Conservation (phyloP, 148 eudicot species). For the Tetragonia tetragonoides region DNA sequence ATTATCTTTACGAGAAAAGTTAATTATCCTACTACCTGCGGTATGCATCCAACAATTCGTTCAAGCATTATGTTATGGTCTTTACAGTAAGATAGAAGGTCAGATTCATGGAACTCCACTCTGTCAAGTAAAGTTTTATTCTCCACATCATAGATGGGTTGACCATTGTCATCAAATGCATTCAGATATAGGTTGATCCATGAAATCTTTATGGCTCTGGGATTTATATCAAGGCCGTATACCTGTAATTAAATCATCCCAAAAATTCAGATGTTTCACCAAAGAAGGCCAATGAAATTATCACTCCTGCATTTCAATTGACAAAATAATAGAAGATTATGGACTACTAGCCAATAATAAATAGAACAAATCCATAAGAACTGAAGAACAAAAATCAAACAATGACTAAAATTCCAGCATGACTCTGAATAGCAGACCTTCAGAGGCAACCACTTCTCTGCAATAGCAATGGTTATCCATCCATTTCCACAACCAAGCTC, state of each 20-base stretch:
- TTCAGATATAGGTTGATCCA: constrained; percentile 95
- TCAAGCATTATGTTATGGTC: constrained; percentile 84
- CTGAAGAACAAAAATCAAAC: neutral
- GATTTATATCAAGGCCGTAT: constrained; percentile 96
- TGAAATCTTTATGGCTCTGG: constrained; percentile 88
- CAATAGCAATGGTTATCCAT: constrained; percentile 97
- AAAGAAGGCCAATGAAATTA: neutral
- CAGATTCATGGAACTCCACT: constrained; percentile 93
- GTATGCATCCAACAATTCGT: constrained; percentile 98
- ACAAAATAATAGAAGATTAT: neutral
- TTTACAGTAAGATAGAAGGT: constrained; percentile 80
- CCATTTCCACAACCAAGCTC: constrained; percentile 99
- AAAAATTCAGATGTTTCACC: constrained; percentile 1
- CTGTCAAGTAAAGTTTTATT: constrained; percentile 86
- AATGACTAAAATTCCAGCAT: neutral
- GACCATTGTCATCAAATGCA: constrained; percentile 90
- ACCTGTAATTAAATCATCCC: constrained; percentile 47
- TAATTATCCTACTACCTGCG: constrained; percentile 56
- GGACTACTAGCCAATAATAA: constrained; percentile 2
- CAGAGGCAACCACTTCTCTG: constrained; percentile 87
- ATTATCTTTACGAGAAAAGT: neutral
- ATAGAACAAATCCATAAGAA: neutral
- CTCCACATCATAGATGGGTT: constrained; percentile 80
- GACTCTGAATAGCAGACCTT: constrained; percentile 50
- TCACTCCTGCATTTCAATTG: neutral